phyloP scores from a whole-genome alignment of 805 yeast species.

The Hanseniaspora vineae region DNA sequence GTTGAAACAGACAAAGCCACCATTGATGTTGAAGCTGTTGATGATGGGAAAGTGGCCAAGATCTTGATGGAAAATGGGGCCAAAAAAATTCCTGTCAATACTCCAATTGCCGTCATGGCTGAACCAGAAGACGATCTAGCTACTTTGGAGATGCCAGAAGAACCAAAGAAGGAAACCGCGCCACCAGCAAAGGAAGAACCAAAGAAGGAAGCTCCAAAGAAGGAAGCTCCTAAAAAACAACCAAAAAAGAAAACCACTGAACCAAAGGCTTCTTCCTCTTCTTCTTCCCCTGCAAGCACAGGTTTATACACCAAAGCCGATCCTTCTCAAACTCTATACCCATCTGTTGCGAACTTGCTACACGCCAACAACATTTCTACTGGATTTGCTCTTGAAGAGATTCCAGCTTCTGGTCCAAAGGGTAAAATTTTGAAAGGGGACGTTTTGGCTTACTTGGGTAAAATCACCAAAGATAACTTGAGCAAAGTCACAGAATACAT shows the following conservation, averaged over 20 bases:
- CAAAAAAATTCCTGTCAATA: conserved; percentile 71
- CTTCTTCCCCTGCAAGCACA: conserved; percentile 10
- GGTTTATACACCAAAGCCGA: conserved; percentile 35
- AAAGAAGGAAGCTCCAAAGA: conserved; percentile 14
- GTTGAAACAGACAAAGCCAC: conserved; percentile 83
- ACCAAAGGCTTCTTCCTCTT: conserved; percentile 7
- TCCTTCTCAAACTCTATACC: conserved; percentile 53
- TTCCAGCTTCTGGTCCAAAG: conserved; percentile 77
- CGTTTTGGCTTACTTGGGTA: conserved; percentile 71
- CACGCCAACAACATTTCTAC: conserved; percentile 47
- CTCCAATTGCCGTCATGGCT: conserved; percentile 78
- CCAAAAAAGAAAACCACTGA: conserved; percentile 12
- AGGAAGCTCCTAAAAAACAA: conserved; percentile 12
- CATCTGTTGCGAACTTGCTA: conserved; percentile 64
- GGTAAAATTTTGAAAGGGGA: conserved; percentile 89
- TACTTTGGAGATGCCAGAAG: conserved; percentile 46
- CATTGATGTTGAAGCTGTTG: conserved; percentile 78
- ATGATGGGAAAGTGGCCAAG: conserved; percentile 82
- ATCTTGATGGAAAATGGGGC: conserved; percentile 59
- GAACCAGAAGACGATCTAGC: conserved; percentile 77
- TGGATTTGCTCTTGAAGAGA: conserved; percentile 58
- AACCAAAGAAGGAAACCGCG: conserved; percentile 13
- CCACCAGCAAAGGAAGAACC: conserved; percentile 11
- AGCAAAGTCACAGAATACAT: conserved; percentile 42
- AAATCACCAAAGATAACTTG: conserved; percentile 46